Percentiles rank a stretch among this genome's conserved stretches.
These are phyloP conservation scores for Cruciata laevipes DNA, from an alignment of 257 asterid genomes.

Conservation along the genomic window DNA sequence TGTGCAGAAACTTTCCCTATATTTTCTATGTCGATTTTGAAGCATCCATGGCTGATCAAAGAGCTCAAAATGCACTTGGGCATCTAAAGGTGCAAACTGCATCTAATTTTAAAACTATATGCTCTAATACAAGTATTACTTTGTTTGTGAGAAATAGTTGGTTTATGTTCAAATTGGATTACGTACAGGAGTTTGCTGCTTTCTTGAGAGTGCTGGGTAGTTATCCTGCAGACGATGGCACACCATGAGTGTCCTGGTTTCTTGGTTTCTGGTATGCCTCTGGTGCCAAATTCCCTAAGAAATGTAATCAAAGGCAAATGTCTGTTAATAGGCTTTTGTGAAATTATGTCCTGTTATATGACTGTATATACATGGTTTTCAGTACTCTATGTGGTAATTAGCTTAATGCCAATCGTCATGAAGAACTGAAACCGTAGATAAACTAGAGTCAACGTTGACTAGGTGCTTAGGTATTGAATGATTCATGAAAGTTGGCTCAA, in stretches of 20 bases:
- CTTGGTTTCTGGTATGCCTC: conserved; percentile 32
- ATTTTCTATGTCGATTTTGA: conserved; percentile 96
- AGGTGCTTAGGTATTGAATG: neutral
- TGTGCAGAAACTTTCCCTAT: conserved; percentile 80
- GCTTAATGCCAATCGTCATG: no score
- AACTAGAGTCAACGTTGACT: neutral
- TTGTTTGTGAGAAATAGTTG: neutral
- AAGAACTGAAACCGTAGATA: no score
- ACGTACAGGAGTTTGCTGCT: conserved; percentile 84
- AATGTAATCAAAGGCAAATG: no score
- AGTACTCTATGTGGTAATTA: no score
- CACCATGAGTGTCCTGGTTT: conserved; percentile 49
- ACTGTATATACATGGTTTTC: neutral
- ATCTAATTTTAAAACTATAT: neutral
- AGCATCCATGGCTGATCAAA: conserved; percentile 99
- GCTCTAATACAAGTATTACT: neutral
- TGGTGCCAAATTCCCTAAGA: neutral
- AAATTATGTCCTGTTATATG: neutral
- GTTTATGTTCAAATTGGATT: conserved; percentile 3
- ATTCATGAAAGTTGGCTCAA: neutral
- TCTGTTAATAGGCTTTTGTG: no score
- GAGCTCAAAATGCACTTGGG: conserved; percentile 94
- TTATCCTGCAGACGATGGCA: conserved; percentile 84
- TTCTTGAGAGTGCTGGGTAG: conserved; percentile 95
- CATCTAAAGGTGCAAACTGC: conserved; percentile 61